phyloP scores from a whole-genome alignment of 2,329 filamentous ascomycete species.

The Aspergillus aculeatus region DNA sequence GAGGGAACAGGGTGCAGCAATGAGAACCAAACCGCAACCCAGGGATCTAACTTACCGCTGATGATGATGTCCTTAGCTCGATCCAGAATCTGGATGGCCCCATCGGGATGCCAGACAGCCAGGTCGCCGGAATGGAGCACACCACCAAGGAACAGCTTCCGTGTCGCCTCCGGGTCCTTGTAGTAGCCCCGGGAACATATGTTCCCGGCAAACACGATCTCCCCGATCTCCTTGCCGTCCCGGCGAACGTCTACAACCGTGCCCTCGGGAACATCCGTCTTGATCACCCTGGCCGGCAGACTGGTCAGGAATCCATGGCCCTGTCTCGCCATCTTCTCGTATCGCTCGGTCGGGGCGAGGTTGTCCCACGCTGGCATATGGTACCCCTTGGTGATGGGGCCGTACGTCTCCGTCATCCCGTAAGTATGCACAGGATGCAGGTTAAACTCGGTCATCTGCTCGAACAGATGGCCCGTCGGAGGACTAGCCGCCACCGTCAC shows the following conservation, averaged over 20 bases:
- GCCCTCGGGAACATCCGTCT: slow-evolving; percentile 68
- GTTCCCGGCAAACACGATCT: slow-evolving; percentile 86
- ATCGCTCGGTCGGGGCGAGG: slow-evolving; percentile 73
- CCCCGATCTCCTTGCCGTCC: slow-evolving; percentile 74
- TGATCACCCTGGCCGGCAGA: slow-evolving; percentile 77
- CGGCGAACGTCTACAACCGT: slow-evolving; percentile 65
- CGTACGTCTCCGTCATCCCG: slow-evolving; percentile 84
- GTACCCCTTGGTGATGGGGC: slow-evolving; percentile 93
- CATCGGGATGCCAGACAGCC: slow-evolving; percentile 89
- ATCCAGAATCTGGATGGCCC: slow-evolving; percentile 87
- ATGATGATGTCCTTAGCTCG: slow-evolving; percentile 98
- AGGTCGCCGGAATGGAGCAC: slow-evolving; percentile 87
- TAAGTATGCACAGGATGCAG: slow-evolving; percentile 91
- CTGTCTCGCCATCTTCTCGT: slow-evolving; percentile 86
- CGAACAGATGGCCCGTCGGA: slow-evolving; percentile 84
- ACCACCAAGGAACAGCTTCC: slow-evolving; percentile 82
- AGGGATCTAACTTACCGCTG: slow-evolving; percentile 59
- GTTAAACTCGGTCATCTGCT: slow-evolving; percentile 87
- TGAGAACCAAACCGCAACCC: background rate
- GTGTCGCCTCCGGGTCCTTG: slow-evolving; percentile 81
- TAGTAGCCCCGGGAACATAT: slow-evolving; percentile 91
- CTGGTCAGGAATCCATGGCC: slow-evolving; percentile 87
- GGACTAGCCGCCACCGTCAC: slow-evolving; percentile 94
- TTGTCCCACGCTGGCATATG: slow-evolving; percentile 79
- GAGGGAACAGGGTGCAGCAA: background rate